Evolutionary conservation across 345 rosid genomes (phyloP).

Genomic region (Pelargonium nanum): DNA sequence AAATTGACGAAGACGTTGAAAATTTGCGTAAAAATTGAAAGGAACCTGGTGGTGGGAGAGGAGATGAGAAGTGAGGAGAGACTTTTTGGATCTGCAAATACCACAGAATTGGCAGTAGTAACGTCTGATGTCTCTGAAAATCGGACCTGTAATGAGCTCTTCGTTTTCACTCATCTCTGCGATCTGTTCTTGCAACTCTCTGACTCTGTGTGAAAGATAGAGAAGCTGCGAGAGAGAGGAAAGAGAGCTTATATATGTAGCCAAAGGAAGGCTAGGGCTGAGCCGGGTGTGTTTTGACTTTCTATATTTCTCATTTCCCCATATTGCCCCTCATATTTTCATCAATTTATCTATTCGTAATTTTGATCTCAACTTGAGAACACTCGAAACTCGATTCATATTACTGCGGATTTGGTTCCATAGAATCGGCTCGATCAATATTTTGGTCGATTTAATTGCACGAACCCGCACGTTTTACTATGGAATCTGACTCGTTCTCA

Average conservation of each 20-base stretch:
- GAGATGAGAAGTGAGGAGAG: conserved; percentile 59
- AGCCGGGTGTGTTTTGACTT: not conserved
- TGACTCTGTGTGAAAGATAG: no score
- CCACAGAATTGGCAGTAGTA: conserved; percentile 77
- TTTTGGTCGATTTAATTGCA: no score
- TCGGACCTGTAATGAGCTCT: conserved; percentile 7
- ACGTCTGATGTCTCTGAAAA: conserved; percentile 46
- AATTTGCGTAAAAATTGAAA: conserved; percentile 1
- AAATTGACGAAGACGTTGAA: not conserved
- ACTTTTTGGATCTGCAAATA: conserved; percentile 73
- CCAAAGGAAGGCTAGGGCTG: not conserved
- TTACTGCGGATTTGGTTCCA: no score
- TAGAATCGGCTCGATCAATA: no score
- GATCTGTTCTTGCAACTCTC: no score
- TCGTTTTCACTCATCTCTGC: conserved; percentile 25
- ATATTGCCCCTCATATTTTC: not conserved
- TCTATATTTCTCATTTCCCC: not conserved
- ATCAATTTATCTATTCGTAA: no score
- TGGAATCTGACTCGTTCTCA: no score
- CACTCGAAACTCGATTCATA: no score
- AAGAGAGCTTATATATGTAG: not conserved
- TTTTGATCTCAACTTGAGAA: no score
- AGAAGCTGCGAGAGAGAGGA: not conserved
- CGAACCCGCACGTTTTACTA: no score
- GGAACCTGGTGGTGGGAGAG: conserved; percentile 39